Evolutionary conservation across 2,329 filamentous ascomycete genomes (phyloP), one percentile per base, ranked within the genome.

Genomic region (Colletotrichum sp.): DNA sequence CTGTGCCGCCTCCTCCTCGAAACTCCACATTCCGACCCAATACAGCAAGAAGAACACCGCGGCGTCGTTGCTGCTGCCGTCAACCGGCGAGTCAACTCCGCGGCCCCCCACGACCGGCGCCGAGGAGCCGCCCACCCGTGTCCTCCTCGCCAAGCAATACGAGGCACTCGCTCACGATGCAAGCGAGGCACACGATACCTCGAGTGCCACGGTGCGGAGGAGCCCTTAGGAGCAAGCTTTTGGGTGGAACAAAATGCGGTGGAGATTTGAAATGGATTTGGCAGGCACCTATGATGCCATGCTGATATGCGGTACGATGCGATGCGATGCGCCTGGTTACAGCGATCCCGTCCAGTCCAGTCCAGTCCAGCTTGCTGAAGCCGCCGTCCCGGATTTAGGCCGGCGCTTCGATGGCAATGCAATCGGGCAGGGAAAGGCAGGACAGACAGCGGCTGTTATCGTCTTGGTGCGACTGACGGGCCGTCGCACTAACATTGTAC

Each of bases 401-500:
- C 43, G 58, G 72, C 72, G 60, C 72, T 74, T 71, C 67, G 21
- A 69, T 58, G 24, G n/a, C 36, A 15, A 66, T 71, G 67, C 60
- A 26, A 38, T n/a, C 12, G 32, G 63, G 18, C 38, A 48, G 18
- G 38, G 38, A 18, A 43, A 16, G 18, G 5, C 38, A 32, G 18
- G 18, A 38, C 18, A 18, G 38, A 43, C 38, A 48, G 48, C 43
- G n/a, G 18, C 15, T 67, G 61, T 67, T 74, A 67, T 28, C 36
- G 12, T 10, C 24, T 34, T 26, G 24, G 55, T 64, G 61, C 60
- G 28, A 43, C 60, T 15, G 21, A 30, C 34, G 67, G 61, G 60
- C 72, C 24, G 68, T 72, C 28, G 61, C 68, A 66, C 72, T 74
- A 71, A 48, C 61, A 71, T 26, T 57, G 43, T 48, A 57, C 52